These are phyloP conservation scores for Coccomyxa sp. DNA, from an alignment of 139 green algal species.

Conservation along the genomic window DNA sequence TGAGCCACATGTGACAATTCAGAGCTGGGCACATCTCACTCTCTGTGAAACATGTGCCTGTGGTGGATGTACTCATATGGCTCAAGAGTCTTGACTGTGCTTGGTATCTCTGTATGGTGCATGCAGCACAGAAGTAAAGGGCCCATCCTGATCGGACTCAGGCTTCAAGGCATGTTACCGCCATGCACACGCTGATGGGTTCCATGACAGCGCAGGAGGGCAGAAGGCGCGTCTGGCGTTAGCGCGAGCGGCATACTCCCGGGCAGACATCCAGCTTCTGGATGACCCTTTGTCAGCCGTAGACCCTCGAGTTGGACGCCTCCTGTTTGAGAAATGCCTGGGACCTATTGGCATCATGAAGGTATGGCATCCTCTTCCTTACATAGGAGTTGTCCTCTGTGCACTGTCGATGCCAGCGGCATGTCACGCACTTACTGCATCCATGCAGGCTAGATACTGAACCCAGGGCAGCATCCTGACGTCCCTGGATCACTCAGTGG, in stretches of 20 bases:
- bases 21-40: no score
- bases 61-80: no score
- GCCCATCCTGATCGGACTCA: not conserved
- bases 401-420: not conserved
- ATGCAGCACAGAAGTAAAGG: not conserved
- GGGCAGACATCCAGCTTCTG: constrained; percentile 64
- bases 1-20: no score
- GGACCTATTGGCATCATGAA: constrained; percentile 54
- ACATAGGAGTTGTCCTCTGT: not conserved
- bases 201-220: constrained; percentile 44
- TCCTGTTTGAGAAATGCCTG: constrained; percentile 69
- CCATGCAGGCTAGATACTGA: no score
- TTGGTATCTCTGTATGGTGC: not conserved
- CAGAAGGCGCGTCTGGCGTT: constrained; percentile 77
- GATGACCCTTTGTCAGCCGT: constrained; percentile 87
- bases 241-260: constrained; percentile 69
- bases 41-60: no score
- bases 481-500: no score
- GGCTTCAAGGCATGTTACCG: not conserved
- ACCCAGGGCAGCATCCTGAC: no score
- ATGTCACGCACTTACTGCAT: no score
- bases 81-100: no score
- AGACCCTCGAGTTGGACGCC: constrained; percentile 70
- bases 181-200: not conserved
- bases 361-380: not conserved